Evolutionary conservation across 768 basidiomycete genomes (phyloP).

Genomic region (Suillus ampliporus): DNA sequence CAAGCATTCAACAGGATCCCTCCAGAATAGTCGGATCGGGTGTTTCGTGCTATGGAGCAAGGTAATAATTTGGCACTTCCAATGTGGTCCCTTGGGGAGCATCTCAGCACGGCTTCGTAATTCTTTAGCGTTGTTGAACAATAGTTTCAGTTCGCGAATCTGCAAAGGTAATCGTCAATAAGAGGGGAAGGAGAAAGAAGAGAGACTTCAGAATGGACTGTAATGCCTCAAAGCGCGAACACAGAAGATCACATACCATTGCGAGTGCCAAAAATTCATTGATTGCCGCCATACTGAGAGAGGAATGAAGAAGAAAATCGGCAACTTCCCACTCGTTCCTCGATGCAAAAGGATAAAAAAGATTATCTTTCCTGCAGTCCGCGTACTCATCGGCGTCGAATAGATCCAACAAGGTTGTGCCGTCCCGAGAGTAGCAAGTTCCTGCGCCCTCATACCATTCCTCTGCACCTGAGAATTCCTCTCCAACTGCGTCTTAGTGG

Average conservation of each 20-base stretch:
- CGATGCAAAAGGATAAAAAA: conserved; percentile 39
- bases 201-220: too few relatives aligned
- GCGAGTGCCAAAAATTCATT: conserved; percentile 35
- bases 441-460: too few relatives aligned
- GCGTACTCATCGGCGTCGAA: too few relatives aligned
- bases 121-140: conserved; percentile 32
- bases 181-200: neutral
- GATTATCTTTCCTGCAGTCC: too few relatives aligned
- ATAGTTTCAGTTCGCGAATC: conserved; percentile 15
- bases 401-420: too few relatives aligned
- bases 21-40: conserved; percentile 29
- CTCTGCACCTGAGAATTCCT: too few relatives aligned
- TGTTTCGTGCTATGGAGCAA: conserved; percentile 24
- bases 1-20: conserved; percentile 33
- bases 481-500: too few relatives aligned
- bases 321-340: conserved; percentile 39
- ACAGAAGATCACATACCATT: conserved; percentile 24
- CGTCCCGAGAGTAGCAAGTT: too few relatives aligned
- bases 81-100: conserved; percentile 28
- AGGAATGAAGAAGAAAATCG: conserved; percentile 30
- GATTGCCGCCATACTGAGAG: conserved; percentile 35
- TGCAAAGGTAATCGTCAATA: neutral
- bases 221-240: neutral
- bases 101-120: conserved; percentile 23
- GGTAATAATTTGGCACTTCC: conserved; percentile 20